Percentiles rank a stretch among this genome's conserved stretches.
These are phyloP conservation scores for Clarireedia hainanense DNA, from an alignment of 2,329 filamentous ascomycete species.

Conservation along the genomic window DNA sequence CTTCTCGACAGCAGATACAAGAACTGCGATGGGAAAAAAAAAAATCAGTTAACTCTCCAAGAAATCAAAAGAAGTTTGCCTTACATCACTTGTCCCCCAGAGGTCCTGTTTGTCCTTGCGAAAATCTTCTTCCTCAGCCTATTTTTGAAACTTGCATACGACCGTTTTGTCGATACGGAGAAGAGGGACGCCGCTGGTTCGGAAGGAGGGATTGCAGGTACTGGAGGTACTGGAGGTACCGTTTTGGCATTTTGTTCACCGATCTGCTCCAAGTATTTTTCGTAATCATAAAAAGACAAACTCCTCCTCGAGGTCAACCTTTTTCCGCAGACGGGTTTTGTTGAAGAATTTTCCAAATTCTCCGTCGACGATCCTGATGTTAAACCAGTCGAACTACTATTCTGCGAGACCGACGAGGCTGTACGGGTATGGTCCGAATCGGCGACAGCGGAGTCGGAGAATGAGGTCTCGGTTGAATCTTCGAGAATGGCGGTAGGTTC, in stretches of 20 bases:
- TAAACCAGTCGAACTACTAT: slow-evolving; percentile 22
- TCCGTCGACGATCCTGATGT: slow-evolving; percentile 25
- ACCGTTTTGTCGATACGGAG: slow-evolving; percentile 24
- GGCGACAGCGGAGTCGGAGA: slow-evolving; percentile 21
- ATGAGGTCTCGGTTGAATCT: slow-evolving; percentile 12
- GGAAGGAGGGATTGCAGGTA: slow-evolving; percentile 12
- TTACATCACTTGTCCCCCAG: slow-evolving; percentile 21
- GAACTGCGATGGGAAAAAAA: slow-evolving; percentile 32
- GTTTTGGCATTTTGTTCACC: slow-evolving; percentile 13
- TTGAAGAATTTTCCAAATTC: slow-evolving; percentile 4
- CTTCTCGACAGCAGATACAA: slow-evolving; percentile 50
- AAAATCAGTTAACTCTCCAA: slow-evolving; percentile 9
- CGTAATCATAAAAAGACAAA: slow-evolving; percentile 27
- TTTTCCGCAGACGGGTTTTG: slow-evolving; percentile 12
- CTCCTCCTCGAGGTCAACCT: slow-evolving; percentile 16
- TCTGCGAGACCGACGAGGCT: slow-evolving; percentile 21
- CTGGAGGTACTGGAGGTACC: slow-evolving; percentile 2
- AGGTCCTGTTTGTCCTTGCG: slow-evolving; percentile 15
- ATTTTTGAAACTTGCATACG: slow-evolving; percentile 23
- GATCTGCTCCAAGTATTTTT: slow-evolving; percentile 23
- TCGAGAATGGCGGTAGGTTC: slow-evolving; percentile 10
- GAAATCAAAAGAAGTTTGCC: slow-evolving; percentile 2
- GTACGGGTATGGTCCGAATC: slow-evolving; percentile 21
- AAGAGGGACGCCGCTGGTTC: slow-evolving; percentile 25
- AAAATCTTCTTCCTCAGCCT: slow-evolving; percentile 20